Evolutionary conservation across 495 filamentous ascomycete species (phyloP).

Genomic region (Umbilicaria muhlenbergii): DNA sequence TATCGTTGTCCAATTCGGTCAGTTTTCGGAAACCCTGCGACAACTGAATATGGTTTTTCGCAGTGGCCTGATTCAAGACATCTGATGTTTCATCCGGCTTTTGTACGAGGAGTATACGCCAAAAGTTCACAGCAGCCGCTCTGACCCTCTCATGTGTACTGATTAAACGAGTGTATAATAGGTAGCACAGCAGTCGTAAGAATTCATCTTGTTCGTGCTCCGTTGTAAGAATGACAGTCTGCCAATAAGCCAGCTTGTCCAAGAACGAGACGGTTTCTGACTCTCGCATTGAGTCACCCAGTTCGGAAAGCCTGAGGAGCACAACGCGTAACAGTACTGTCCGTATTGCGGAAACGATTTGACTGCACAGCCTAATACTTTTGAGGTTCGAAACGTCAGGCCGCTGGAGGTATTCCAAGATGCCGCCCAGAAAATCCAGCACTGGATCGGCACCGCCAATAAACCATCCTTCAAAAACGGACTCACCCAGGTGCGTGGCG

Average conservation of each 20-base stretch:
- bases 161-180: slow-evolving; percentile 73
- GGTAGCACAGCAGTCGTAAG: slow-evolving; percentile 72
- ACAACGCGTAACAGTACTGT: slow-evolving; percentile 59
- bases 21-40: slow-evolving; percentile 67
- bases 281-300: slow-evolving; percentile 46
- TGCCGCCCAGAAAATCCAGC: slow-evolving; percentile 71
- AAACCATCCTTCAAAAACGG: slow-evolving; percentile 92
- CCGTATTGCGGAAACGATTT: slow-evolving; percentile 58
- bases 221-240: slow-evolving; percentile 69
- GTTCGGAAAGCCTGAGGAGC: slow-evolving; percentile 68
- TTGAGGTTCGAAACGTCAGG: slow-evolving; percentile 70
- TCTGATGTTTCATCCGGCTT: slow-evolving; percentile 70
- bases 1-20: slow-evolving; percentile 69
- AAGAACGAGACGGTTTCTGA: slow-evolving; percentile 50
- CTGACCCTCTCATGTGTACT: slow-evolving; percentile 46
- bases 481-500: slow-evolving; percentile 64
- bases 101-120: slow-evolving; percentile 83
- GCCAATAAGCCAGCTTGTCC: slow-evolving; percentile 85
- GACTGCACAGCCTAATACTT: slow-evolving; percentile 73
- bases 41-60: slow-evolving; percentile 53
- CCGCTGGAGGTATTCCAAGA: slow-evolving; percentile 78
- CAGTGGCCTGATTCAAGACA: slow-evolving; percentile 53
- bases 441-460: slow-evolving; percentile 66
- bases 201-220: slow-evolving; percentile 60
- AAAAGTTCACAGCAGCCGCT: slow-evolving; percentile 65